Conservation (phyloP, 2,329 filamentous ascomycete genomes). For the Ambrosiella cleistominuta region DNA sequence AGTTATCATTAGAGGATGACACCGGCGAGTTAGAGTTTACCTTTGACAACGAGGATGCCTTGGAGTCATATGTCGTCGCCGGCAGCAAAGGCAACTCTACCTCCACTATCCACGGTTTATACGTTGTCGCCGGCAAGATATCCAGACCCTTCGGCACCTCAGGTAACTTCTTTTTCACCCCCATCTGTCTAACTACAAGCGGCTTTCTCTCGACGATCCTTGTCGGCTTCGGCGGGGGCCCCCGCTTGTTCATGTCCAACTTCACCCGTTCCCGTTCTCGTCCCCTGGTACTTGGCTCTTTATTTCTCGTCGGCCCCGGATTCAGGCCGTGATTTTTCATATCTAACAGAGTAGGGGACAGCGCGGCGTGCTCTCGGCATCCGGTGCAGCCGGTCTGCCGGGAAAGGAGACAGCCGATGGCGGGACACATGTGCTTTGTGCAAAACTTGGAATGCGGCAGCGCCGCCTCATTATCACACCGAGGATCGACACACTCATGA, state of each 20-base stretch:
- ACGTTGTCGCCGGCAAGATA: no score
- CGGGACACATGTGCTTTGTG: not conserved
- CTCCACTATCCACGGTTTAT: no score
- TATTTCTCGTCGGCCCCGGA: not conserved
- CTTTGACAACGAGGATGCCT: not conserved
- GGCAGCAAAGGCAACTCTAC: not conserved
- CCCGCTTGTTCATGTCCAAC: not conserved
- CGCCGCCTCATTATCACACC: not conserved
- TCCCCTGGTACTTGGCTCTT: not conserved
- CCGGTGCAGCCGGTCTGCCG: not conserved
- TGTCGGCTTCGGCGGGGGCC: not conserved
- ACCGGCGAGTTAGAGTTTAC: no score
- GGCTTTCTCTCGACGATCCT: no score
- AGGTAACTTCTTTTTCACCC: no score
- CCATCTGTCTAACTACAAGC: no score
- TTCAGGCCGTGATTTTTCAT: not conserved
- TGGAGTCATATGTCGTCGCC: not conserved
- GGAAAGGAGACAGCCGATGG: not conserved
- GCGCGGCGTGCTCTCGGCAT: conserved; percentile 1
- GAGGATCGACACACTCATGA: conserved; percentile 3
- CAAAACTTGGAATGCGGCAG: not conserved
- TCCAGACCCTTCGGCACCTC: no score
- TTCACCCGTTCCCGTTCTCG: not conserved
- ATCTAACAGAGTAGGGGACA: conserved; percentile 2
- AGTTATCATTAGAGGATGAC: no score